Base-by-base conservation (phyloP, 2,329 filamentous ascomycete genomes). In the Trichoderma sp. region DNA sequence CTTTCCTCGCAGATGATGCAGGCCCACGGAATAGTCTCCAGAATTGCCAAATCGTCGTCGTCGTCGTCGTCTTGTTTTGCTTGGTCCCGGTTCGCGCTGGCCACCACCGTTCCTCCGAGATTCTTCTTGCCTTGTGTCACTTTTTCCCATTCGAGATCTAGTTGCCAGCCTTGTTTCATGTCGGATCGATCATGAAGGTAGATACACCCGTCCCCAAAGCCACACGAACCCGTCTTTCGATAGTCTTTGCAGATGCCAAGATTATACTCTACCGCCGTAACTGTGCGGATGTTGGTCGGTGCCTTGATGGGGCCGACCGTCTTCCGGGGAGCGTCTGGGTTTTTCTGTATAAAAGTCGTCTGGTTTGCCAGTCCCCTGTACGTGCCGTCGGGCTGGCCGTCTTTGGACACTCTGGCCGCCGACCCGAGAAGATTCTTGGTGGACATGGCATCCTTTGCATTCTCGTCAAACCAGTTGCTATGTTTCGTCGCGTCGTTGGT, bases 231-330 rank as follows among this genome's bases (percentile, higher is more conserved):
- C 3, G 66, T 68, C 24, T 56, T 63, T 1, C 51, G 58, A 80
- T 93, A 96, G 77, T 98, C 96, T 79, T 98, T 98, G 81, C 96
- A 99, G 0, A 97, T 92, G 73, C 98, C 95, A 0, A 95, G 93
- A 0, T 92, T 91, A 77, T 93, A 98, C 77, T 99, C 96, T 37
- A 89, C 97, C 7, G 95, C 87, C 0, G 94, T 98, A 72, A 97
- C 91, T 2, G 92, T 97, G 63, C 96, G 89, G 68, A 99, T 90
- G 75, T 98, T 98, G 1, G 92, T 92, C 0, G 95, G 87, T 1
- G 92, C 91, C 79, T 97, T 97, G 71, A 96, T 86, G 0, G 96
- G 96, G 0, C 96, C 96, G 34, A 97, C 90, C 43, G 87, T 85
- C 71, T 89, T 86, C 32, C 81, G 82, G 2, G 89, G 87, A 8